Base-by-base conservation (phyloP, 2,329 filamentous ascomycete genomes). In the Pseudohalonectria lignicola region DNA sequence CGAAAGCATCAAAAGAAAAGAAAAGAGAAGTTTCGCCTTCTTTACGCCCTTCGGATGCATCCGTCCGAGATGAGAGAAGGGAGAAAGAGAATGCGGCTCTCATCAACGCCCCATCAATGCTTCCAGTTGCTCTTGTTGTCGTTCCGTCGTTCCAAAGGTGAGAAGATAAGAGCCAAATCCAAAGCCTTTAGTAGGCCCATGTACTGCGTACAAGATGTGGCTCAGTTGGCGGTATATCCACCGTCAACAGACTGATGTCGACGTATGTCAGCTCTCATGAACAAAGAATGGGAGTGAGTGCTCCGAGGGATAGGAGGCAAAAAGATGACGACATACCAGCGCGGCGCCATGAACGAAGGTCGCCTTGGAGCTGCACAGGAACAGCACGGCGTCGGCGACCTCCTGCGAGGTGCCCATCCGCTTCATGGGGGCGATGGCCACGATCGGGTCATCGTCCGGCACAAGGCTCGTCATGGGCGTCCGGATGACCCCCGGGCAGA, bases 401-500 rank as follows among this genome's bases (percentile, higher is more conserved):
- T 69, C 64, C 36, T 67, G 59, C 1, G 62, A 53, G 4, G 60
- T 63, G 1, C 64, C 63, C 41, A 60, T 59, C 19, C 62, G 46
- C 39, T 53, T 51, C 52, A 63, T 56, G 1, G 57, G 57, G 7
- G 58, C 55, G 4, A 53, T 51, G n/a, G 47, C 47, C 6, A 62
- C 53, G 4, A 52, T 49, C 1, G 51, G 53, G 17, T 55, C 49
- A 8, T 60, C 45, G 3, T 42, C 50, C 9, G 59, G 50, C n/a
- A 63, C 53, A 4, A 54, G 53, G 28, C 51, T 52, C 4, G 61
- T 64, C 57, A 67, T 61, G 8, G 62, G 61, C 1, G 63, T 66
- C 58, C 59, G 58, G n/a, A 63, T 64, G 2, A 67, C 51, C 15
- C 65, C 64, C 2, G 63, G 64, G 40, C 63, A 67, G 12, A 68